phyloP scores from a whole-genome alignment of 2,329 filamentous ascomycete genomes.

The Thelonectria olida region DNA sequence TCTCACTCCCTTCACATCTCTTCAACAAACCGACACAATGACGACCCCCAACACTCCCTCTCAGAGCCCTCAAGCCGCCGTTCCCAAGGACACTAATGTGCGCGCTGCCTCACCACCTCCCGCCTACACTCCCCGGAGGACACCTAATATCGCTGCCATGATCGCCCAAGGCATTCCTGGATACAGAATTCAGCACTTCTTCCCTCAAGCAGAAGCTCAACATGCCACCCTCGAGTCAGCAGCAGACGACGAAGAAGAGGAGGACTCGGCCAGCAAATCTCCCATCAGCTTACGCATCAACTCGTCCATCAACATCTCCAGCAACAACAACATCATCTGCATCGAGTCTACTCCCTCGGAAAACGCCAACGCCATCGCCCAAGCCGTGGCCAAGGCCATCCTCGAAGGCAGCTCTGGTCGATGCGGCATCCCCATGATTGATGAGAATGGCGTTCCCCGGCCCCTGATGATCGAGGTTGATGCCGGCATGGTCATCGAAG shows the following conservation, averaged over 20 bases:
- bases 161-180: constrained; percentile 14
- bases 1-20: not conserved
- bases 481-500: constrained; percentile 56
- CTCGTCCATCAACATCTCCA: constrained; percentile 56
- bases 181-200: constrained; percentile 8
- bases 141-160: constrained; percentile 26
- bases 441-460: constrained; percentile 53
- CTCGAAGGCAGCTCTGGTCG: constrained; percentile 51
- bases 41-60: constrained; percentile 24
- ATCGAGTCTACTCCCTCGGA: constrained; percentile 50
- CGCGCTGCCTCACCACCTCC: constrained; percentile 38
- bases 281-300: constrained; percentile 59
- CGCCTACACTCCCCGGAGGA: constrained; percentile 40
- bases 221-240: constrained; percentile 6
- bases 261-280: constrained; percentile 38
- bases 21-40: constrained; percentile 23
- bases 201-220: constrained; percentile 4
- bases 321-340: constrained; percentile 59
- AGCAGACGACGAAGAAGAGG: constrained; percentile 29
- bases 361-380: constrained; percentile 54
- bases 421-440: constrained; percentile 56
- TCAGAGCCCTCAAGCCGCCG: constrained; percentile 19
- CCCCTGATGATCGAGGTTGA: constrained; percentile 55
- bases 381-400: constrained; percentile 56
- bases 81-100: constrained; percentile 32